phyloP scores from a whole-genome alignment of 73 alveolate species.

The Symbiodinium natans region DNA sequence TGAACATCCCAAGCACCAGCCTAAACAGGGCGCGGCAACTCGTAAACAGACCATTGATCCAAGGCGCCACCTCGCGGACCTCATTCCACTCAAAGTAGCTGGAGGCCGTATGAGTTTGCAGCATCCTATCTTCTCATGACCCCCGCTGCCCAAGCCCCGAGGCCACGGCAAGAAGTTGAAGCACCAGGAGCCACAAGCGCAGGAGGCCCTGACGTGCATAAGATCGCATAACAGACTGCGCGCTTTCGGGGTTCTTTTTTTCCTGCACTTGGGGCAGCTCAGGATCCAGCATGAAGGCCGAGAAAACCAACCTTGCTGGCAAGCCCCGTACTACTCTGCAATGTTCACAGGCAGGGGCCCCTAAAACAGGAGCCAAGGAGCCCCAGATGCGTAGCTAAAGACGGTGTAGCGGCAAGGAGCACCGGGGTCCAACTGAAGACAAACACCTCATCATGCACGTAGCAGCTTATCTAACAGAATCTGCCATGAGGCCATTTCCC shows the following conservation, averaged over 20 bases:
- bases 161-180: slow-evolving; percentile 27
- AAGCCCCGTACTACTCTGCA: no score
- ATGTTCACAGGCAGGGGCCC: no score
- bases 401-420: slow-evolving; percentile 25
- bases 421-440: slow-evolving; percentile 70
- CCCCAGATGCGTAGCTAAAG: slow-evolving; percentile 47
- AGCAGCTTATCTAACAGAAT: no score
- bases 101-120: no score
- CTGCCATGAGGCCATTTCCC: no score
- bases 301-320: slow-evolving; percentile 67
- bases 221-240: background rate
- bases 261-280: background rate
- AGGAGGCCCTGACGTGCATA: slow-evolving; percentile 27
- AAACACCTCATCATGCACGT: slow-evolving; percentile 35
- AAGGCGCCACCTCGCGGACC: no score
- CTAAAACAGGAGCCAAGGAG: background rate
- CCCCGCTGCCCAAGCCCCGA: background rate
- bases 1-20: no score
- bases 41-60: no score
- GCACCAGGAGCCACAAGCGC: slow-evolving; percentile 74
- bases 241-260: no score
- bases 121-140: no score
- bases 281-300: slow-evolving; percentile 31
- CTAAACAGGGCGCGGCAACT: no score
- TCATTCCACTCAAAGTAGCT: no score